Evolutionary conservation across 2,329 filamentous ascomycete genomes (phyloP).

Genomic region (Raffaelea ambrosiae): DNA sequence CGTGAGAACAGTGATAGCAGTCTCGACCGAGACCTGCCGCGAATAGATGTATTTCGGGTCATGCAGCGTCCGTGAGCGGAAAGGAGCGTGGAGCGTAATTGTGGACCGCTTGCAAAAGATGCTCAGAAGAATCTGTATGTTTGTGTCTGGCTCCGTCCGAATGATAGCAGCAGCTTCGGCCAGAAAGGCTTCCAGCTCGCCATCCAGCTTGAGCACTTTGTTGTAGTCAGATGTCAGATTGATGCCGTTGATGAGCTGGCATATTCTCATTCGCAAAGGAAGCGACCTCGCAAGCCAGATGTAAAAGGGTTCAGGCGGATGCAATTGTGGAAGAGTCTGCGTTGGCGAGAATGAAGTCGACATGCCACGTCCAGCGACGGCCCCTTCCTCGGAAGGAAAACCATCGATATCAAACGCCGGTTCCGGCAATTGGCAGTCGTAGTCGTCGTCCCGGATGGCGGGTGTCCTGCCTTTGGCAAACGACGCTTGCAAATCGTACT

Average conservation of each 20-base stretch:
- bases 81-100: slow-evolving; percentile 1
- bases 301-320: too few relatives aligned
- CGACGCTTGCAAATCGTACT: slow-evolving; percentile 34
- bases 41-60: not conserved
- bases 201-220: not conserved
- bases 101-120: not conserved
- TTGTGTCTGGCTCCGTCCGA: not conserved
- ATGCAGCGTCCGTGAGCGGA: not conserved
- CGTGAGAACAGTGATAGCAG: not conserved
- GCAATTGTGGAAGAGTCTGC: not conserved
- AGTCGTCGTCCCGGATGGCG: slow-evolving; percentile 32
- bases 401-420: too few relatives aligned
- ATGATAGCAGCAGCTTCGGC: not conserved
- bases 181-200: not conserved
- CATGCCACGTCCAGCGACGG: slow-evolving; percentile 37
- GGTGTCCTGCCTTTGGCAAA: slow-evolving; percentile 34
- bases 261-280: not conserved
- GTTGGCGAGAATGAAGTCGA: slow-evolving; percentile 28
- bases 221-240: not conserved
- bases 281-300: not conserved
- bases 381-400: too few relatives aligned
- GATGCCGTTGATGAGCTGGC: not conserved
- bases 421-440: too few relatives aligned
- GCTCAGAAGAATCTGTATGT: not conserved
- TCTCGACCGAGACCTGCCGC: not conserved